A percentile compares a stretch with the other conserved stretches of the same genome.
phyloP scores from a whole-genome alignment of 345 rosid species.

The Combretum micranthum region DNA sequence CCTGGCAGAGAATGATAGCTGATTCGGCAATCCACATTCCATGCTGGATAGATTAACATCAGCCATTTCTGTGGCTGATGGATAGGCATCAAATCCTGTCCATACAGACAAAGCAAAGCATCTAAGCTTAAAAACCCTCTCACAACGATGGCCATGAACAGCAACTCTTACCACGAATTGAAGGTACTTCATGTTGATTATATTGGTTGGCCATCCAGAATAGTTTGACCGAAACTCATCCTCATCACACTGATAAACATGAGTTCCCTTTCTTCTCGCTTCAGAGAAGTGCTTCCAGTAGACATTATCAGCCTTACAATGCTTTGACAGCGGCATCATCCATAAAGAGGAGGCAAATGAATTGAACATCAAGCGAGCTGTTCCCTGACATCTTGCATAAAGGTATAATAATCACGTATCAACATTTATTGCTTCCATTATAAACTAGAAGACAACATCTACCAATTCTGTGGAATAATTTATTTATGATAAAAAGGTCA shows the following conservation, averaged over 20 bases:
- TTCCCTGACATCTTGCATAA: slow-evolving; percentile 90
- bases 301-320: slow-evolving; percentile 62
- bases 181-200: slow-evolving; percentile 93
- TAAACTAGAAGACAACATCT: too few relatives aligned
- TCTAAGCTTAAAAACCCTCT: slow-evolving; percentile 4
- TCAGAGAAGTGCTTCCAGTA: slow-evolving; percentile 74
- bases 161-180: slow-evolving; percentile 48
- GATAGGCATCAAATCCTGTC: slow-evolving; percentile 60
- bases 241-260: slow-evolving; percentile 63
- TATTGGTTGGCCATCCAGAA: slow-evolving; percentile 97
- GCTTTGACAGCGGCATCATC: slow-evolving; percentile 89
- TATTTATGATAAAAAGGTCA: too few relatives aligned
- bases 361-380: slow-evolving; percentile 82
- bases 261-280: slow-evolving; percentile 41
- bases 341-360: slow-evolving; percentile 86
- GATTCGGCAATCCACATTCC: slow-evolving; percentile 92
- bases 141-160: neutral
- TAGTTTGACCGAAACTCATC: slow-evolving; percentile 69
- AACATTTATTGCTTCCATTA: slow-evolving; percentile 8
- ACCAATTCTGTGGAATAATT: too few relatives aligned
- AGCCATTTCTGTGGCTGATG: slow-evolving; percentile 51
- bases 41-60: slow-evolving; percentile 58
- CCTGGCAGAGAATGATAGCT: slow-evolving; percentile 89
- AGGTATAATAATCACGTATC: slow-evolving; percentile 28
- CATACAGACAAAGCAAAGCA: slow-evolving; percentile 16